Evolutionary conservation across 2,329 filamentous ascomycete species (phyloP), one percentile per base, ranked within the genome.

Genomic region (Cladophialophora chaetospira): DNA sequence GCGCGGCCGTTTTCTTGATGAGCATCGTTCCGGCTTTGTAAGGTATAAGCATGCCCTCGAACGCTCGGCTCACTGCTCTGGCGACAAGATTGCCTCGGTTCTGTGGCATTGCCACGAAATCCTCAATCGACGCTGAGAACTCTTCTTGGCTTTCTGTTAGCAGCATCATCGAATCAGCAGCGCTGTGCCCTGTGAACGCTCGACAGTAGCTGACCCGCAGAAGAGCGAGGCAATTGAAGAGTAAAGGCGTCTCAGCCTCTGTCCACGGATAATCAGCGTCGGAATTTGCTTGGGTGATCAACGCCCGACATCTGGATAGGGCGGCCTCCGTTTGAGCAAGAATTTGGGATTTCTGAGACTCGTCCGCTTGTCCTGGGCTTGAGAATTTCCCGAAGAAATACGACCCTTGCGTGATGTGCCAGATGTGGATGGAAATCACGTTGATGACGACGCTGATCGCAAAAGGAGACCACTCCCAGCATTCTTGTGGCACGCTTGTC

Each of bases 251-350:
- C 29, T 71, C 67, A 13, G 58, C 54, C 17, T 61, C 58, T 13
- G 58, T 53, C 58, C 58, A 61, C 4, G 91, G 91, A 73, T 97
- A 97, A 68, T 97, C 92, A 3, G 88, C 86, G 1, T 86, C 79
- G 23, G 84, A 86, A 52, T 87, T 85, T 77, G 97, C 97, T 65
- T 82, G 81, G 0, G 77, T 76, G 42, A 61, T 61, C 2, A 67
- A 56, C 17, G 65, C 63, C 26, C 67, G 64, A 48, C 69, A 72
- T 48, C 66, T 62, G 15, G 64, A 60, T 11, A 72, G 61, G 13
- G 67, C 63, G 1, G 67, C 60, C 23, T 68, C 65, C 1, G 68
- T 66, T 31, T 66, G 63, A 3, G 59, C 60, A 13, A 67, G 50
- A 13, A 65, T 56, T n/a, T 63, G 57, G 13, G 52, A 51, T 15